These are phyloP conservation scores for Kockiozyma suomiensis DNA, from an alignment of 805 yeast species.

Conservation along the genomic window DNA sequence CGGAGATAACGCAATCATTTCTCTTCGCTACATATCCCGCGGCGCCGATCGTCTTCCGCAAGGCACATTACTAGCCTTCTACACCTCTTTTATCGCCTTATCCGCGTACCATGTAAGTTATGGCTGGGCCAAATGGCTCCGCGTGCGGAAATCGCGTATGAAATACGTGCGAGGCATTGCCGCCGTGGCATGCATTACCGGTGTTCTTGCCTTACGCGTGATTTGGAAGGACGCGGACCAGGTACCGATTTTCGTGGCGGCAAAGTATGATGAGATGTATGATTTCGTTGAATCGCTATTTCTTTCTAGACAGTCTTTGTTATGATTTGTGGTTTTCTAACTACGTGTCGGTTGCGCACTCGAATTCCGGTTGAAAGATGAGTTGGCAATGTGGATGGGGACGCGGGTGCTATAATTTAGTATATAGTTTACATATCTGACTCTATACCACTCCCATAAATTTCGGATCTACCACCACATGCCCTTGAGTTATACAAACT, in stretches of 20 bases:
- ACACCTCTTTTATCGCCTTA: constrained; percentile 17
- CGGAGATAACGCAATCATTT: constrained; percentile 65
- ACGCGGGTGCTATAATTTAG: too few relatives aligned
- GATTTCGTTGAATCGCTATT: not conserved
- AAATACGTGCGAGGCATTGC: constrained; percentile 3
- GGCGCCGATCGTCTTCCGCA: constrained; percentile 4
- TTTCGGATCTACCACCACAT: too few relatives aligned
- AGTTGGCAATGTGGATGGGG: too few relatives aligned
- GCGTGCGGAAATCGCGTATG: not conserved
- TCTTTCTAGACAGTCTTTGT: not conserved
- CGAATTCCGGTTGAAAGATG: too few relatives aligned
- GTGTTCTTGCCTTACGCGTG: constrained; percentile 3
- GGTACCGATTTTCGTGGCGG: constrained; percentile 19
- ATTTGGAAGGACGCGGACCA: constrained; percentile 1
- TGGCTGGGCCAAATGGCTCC: constrained; percentile 31
- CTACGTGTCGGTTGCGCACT: too few relatives aligned
- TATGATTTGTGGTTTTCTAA: too few relatives aligned
- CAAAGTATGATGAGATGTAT: constrained; percentile 21
- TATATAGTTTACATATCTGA: too few relatives aligned
- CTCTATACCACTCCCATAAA: too few relatives aligned
- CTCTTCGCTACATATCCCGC: constrained; percentile 53
- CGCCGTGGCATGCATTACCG: constrained; percentile 2
- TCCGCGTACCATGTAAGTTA: constrained; percentile 21
- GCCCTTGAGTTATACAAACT: too few relatives aligned
- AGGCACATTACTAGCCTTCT: not conserved